Evolutionary conservation across 176 grass and related monocot species (phyloP).

Genomic region (Carex scoparia): DNA sequence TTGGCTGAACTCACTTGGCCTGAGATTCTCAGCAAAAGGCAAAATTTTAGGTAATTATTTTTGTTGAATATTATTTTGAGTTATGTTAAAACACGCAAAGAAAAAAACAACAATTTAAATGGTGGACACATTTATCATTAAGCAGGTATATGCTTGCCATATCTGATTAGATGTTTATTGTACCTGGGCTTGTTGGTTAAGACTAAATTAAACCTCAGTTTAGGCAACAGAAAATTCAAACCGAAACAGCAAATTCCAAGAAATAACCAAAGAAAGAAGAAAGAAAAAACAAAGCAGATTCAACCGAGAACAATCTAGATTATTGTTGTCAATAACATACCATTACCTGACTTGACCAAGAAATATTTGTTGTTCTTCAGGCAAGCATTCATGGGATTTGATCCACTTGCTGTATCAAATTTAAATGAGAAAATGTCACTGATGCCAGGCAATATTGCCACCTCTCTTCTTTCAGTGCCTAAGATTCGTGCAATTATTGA

Average conservation of each 20-base stretch:
- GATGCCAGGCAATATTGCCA: slow-evolving; percentile 41
- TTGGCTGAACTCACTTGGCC: slow-evolving; percentile 91
- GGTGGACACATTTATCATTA: neutral
- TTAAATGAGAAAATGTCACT: slow-evolving; percentile 78
- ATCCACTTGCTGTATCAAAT: slow-evolving; percentile 51
- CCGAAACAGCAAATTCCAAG: neutral
- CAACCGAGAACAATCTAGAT: neutral
- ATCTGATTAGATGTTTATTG: neutral
- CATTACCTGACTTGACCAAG: neutral
- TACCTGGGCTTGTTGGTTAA: neutral
- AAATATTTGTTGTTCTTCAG: slow-evolving; percentile 34
- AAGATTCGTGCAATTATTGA: slow-evolving; percentile 72
- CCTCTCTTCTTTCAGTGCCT: slow-evolving; percentile 73
- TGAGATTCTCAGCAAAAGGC: slow-evolving; percentile 79
- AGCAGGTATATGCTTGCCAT: neutral
- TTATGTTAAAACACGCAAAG: neutral
- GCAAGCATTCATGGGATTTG: slow-evolving; percentile 76
- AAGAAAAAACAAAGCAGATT: neutral
- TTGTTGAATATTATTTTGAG: slow-evolving; percentile 17
- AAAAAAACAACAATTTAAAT: neutral
- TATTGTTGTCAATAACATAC: neutral
- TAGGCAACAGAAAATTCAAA: neutral
- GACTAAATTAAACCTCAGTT: neutral
- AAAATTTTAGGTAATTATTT: slow-evolving; percentile 65
- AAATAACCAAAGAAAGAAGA: neutral